Base-by-base conservation (phyloP, 345 rosid genomes). In the Melaleuca alternifolia region DNA sequence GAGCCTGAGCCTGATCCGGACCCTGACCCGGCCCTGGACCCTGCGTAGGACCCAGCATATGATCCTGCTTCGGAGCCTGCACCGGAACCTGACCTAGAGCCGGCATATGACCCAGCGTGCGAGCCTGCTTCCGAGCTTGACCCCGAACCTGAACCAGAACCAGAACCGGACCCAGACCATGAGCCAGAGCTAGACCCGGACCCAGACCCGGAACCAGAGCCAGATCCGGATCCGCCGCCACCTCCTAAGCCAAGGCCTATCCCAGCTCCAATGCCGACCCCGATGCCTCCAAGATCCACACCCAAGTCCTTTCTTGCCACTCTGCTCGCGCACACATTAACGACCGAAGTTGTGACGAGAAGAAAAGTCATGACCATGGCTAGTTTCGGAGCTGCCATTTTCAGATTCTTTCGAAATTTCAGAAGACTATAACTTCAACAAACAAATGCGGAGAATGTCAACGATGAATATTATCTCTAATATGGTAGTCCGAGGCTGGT, bases 301-400 rank as follows among this genome's bases (percentile, higher is more conserved):
- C 96, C 98, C 46, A 96, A 90, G 89, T 96, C 96, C 88, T 96
- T 92, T 75, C 98, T 93, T 28, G 95, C 95, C 48, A 89, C 89
- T 16, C 97, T 93, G 92, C 94, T 87, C 86, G 92, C 95, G 79
- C 91, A 88, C 83, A 90, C 88, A 79, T 87, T 75, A 59, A 83
- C 89, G 10, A 87, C 84, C 16, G 88, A 61, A 14, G 90, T 89
- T 53, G 88, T 50, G 54, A 92, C 54, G 84, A 93, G 87, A 65
- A 90, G 84, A 50, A 89, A 84, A 6, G 88, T 87, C 41, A 88
- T 79, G 84, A 79, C 50, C 54, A 46, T 30, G 75, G 76, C 52
- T 33, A 30, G 46, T 65, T n/a, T 51, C 24, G 44, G 56, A n/a
- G 54, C 54, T n/a, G 57, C 84, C 84, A 83, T 83, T 16, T n/a